Conservation (phyloP, 225 moss, liverwort and hornwort species). For the Polytrichum formosum region DNA sequence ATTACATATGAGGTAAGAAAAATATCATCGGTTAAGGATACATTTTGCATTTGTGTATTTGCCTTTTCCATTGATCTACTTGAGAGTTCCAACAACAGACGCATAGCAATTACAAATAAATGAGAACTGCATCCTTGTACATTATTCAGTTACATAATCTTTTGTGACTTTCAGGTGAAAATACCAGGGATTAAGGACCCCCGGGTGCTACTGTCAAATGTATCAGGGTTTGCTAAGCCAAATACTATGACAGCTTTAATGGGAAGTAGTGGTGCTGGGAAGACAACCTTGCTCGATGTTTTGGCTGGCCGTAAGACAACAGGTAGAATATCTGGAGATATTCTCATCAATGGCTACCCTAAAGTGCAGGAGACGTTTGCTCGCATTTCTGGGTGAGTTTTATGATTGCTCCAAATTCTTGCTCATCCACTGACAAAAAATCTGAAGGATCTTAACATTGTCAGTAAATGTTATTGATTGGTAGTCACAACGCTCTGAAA, state of each 20-base stretch:
- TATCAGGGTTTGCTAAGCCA: conserved; percentile 82
- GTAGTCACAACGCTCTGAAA: no score
- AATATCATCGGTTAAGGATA: not conserved
- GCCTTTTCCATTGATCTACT: no score
- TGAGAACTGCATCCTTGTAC: not conserved
- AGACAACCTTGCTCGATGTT: conserved; percentile 89
- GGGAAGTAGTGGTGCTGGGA: conserved; percentile 93
- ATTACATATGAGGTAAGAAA: conserved; percentile 59
- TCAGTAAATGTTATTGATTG: no score
- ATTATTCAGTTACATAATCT: not conserved
- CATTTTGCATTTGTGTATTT: not conserved
- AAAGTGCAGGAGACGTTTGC: conserved; percentile 77
- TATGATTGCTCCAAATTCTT: not conserved
- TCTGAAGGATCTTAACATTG: not conserved
- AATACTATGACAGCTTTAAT: conserved; percentile 78
- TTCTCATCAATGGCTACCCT: conserved; percentile 78
- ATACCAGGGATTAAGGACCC: conserved; percentile 81
- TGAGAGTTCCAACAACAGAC: no score
- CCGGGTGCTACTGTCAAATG: conserved; percentile 65
- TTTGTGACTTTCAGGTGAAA: conserved; percentile 47
- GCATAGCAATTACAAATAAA: not conserved
- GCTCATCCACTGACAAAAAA: not conserved
- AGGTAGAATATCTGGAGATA: conserved; percentile 68
- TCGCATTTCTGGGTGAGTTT: conserved; percentile 72
- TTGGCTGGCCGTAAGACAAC: conserved; percentile 81